Evolutionary conservation across 768 basidiomycete genomes (phyloP), one percentile per base, ranked within the genome.

Genomic region (Clavulina sp.): DNA sequence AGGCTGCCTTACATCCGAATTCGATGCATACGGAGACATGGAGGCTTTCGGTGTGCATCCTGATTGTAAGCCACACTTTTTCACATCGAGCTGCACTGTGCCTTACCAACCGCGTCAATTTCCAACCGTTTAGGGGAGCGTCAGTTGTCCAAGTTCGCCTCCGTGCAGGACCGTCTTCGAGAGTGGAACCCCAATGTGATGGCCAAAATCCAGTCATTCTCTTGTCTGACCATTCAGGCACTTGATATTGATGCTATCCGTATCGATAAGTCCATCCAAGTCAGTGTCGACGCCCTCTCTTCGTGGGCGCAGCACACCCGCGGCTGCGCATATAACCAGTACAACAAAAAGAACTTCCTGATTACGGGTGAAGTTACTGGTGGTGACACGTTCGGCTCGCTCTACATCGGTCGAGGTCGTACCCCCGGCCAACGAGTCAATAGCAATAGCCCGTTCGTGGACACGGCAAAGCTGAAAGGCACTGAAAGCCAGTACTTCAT

Each of bases 41-140:
- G 91, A 95, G 64, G 91, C 91, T 56, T 93, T 93, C 62, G 91
- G 91, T 80, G 89, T 95, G 29, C 84, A 87, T 66, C 85, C 84
- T 41, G 82, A 87, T 67, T 89, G 79, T 41, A 28, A 38, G 36
- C 24, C 33, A 38, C 19, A 46, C 43, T 16, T n/a, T 41, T 56
- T 29, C 18, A 18, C 48, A 31, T 40, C 23, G 32, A 33, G 40
- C 47, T 31, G 9, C n/a, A 23, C 2, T 30, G 9, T 18, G 21
- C 23, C 13, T 6, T 16, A 7, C n/a, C 28, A 4, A 19, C 49
- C 28, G 2, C 18, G 9, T 54, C 61, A 60, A 6, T 43, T 23
- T 47, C 28, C 19, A 13, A 7, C 60, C 63, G 63, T 41, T 65
- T 64, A 60, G 67, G 65, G 84, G 77, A 93, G 61, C 89, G 91